Evolutionary conservation across 768 basidiomycete species (phyloP).

Genomic region (Hericium coralloides): DNA sequence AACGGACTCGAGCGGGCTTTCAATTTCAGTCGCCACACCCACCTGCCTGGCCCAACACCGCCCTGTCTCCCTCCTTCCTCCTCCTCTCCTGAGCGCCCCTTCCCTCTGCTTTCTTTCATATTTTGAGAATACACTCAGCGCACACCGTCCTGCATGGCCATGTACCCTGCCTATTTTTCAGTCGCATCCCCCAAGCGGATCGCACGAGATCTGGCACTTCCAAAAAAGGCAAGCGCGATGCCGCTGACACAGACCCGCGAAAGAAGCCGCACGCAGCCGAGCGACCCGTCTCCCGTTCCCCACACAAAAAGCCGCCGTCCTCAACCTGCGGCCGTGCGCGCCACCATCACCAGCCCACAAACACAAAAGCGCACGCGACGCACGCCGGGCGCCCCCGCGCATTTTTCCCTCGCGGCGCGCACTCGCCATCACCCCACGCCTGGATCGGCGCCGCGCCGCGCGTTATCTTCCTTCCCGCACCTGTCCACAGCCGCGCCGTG

Average conservation of each 20-base stretch:
- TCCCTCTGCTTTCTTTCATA: not conserved
- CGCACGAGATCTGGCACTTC: too few species aligned
- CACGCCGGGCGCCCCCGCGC: not conserved
- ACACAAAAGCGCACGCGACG: too few species aligned
- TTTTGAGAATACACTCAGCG: not conserved
- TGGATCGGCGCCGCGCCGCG: too few species aligned
- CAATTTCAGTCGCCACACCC: conserved; percentile 15
- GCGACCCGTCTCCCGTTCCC: not conserved
- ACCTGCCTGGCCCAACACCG: conserved; percentile 6
- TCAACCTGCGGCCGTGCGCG: too few species aligned
- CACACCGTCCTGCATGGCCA: not conserved
- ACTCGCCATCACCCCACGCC: too few species aligned
- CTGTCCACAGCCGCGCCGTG: too few species aligned
- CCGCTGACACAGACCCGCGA: not conserved
- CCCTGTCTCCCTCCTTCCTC: conserved; percentile 9
- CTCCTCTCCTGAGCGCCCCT: not conserved
- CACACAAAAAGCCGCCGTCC: too few species aligned
- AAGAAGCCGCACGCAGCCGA: not conserved
- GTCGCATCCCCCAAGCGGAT: not conserved
- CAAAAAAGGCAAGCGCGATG: not conserved
- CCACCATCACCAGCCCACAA: too few species aligned
- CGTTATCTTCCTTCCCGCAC: too few species aligned
- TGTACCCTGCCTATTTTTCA: conserved; percentile 12
- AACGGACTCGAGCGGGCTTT: conserved; percentile 15
- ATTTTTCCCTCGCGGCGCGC: not conserved